phyloP scores from a whole-genome alignment of 75 land plant species.

The Adiantum capillusveneris region DNA sequence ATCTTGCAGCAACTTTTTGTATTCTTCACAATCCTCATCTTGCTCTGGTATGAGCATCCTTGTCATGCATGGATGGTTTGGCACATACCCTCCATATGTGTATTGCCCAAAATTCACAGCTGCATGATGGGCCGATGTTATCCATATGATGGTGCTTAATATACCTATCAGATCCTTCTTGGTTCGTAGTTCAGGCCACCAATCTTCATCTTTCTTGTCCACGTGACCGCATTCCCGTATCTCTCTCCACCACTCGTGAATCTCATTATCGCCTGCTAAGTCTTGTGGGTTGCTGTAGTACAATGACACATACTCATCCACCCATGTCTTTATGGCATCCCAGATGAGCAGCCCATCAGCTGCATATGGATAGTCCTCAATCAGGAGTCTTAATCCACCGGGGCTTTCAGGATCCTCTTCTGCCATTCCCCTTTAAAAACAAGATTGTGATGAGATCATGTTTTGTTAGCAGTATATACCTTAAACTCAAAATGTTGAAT shows the following conservation, averaged over 20 bases:
- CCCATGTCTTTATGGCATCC: conserved; percentile 76
- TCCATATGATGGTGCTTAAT: conserved; percentile 76
- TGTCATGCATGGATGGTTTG: conserved; percentile 75
- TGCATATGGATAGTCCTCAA: conserved; percentile 96
- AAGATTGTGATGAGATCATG: too few species aligned
- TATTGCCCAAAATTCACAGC: conserved; percentile 95
- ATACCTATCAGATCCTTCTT: conserved; percentile 47
- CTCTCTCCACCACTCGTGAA: conserved; percentile 90
- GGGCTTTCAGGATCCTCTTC: conserved; percentile 62
- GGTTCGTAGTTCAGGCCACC: conserved; percentile 87
- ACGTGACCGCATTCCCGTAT: conserved; percentile 63
- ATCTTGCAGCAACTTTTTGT: conserved; percentile 34
- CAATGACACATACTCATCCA: conserved; percentile 47
- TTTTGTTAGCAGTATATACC: too few species aligned
- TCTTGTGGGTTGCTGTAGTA: conserved; percentile 47
- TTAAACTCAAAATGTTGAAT: background rate
- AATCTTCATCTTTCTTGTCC: conserved; percentile 67
- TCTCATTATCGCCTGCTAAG: conserved; percentile 49
- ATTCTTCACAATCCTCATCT: conserved; percentile 36
- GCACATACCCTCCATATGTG: conserved; percentile 84
- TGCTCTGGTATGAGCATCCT: conserved; percentile 62
- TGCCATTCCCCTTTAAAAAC: conserved; percentile 80
- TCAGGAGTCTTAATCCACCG: conserved; percentile 57
- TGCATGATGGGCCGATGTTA: conserved; percentile 80
- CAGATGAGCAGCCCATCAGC: conserved; percentile 91